Conservation (phyloP, 768 basidiomycete species). For the Termitomyces sp. region DNA sequence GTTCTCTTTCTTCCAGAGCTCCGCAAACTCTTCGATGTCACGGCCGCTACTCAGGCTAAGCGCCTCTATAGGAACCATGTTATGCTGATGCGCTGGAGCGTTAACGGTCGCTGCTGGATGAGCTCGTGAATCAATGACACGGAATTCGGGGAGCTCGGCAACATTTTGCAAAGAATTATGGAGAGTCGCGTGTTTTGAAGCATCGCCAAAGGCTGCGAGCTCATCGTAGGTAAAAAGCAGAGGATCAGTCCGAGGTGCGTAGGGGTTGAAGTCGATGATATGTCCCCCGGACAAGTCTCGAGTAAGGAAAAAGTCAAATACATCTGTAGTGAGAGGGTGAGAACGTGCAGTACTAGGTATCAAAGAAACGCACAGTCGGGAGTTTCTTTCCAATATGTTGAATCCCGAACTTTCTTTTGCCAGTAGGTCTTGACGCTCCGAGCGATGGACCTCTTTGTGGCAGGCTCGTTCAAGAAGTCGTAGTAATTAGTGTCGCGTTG, state of each 20-base stretch:
- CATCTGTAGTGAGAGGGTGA: conserved; percentile 41
- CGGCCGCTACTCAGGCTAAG: conserved; percentile 72
- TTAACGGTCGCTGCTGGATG: conserved; percentile 67
- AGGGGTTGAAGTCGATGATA: conserved; percentile 91
- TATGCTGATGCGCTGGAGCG: conserved; percentile 74
- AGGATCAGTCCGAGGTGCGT: conserved; percentile 78
- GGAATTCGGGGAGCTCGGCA: conserved; percentile 33
- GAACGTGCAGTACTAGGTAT: background rate
- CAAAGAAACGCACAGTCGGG: conserved; percentile 55
- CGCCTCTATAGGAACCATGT: conserved; percentile 90
- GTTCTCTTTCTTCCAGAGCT: conserved; percentile 54
- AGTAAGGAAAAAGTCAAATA: conserved; percentile 83
- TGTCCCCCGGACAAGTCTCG: conserved; percentile 72
- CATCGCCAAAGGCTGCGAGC: conserved; percentile 37
- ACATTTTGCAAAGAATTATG: background rate
- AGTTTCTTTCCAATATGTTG: conserved; percentile 45
- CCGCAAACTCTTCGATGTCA: conserved; percentile 67
- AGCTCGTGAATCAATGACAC: conserved; percentile 65
- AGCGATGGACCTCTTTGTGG: conserved; percentile 47
- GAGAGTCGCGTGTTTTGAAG: background rate
- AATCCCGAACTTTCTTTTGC: conserved; percentile 53
- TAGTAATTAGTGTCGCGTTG: conserved; percentile 91
- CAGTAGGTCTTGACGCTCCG: conserved; percentile 56
- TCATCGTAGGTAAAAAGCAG: conserved; percentile 83
- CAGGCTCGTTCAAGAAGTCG: conserved; percentile 69